A percentile compares a stretch with the other conserved stretches of the same genome.
phyloP scores from a whole-genome alignment of 2,329 filamentous ascomycete genomes.

The Epichloe hybrida region DNA sequence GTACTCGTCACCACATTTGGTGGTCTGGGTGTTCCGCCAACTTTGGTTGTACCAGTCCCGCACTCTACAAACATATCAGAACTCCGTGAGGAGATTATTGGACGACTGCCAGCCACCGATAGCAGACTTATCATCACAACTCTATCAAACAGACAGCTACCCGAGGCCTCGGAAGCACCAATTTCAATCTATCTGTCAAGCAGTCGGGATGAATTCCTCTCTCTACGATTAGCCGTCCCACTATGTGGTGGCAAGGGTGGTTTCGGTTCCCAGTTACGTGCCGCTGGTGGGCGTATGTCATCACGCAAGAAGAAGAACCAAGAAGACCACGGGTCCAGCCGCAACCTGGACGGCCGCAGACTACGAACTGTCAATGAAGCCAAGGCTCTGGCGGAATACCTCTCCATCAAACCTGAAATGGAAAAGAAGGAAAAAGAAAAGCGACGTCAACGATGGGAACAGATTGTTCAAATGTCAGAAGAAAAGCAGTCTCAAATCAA shows the following conservation, averaged over 20 bases:
- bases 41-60: slow-evolving; percentile 61
- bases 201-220: slow-evolving; percentile 54
- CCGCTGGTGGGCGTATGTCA: slow-evolving; percentile 95
- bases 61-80: slow-evolving; percentile 51
- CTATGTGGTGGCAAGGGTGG: slow-evolving; percentile 92
- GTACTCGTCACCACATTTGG: slow-evolving; percentile 75
- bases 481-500: slow-evolving; percentile 70
- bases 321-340: slow-evolving; percentile 78
- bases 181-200: slow-evolving; percentile 49
- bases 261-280: slow-evolving; percentile 92
- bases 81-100: slow-evolving; percentile 49
- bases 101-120: slow-evolving; percentile 43
- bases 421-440: slow-evolving; percentile 86
- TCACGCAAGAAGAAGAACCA: slow-evolving; percentile 78
- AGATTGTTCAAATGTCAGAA: slow-evolving; percentile 76
- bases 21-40: slow-evolving; percentile 71
- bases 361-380: slow-evolving; percentile 88
- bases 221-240: slow-evolving; percentile 65
- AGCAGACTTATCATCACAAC: slow-evolving; percentile 68
- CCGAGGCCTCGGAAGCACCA: slow-evolving; percentile 34
- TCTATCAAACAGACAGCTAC: slow-evolving; percentile 59
- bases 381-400: slow-evolving; percentile 86
- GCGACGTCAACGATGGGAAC: slow-evolving; percentile 70
- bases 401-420: slow-evolving; percentile 95
- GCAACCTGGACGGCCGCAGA: slow-evolving; percentile 83